These are phyloP conservation scores for Citrus maxima DNA, from an alignment of 345 rosid species.

Conservation along the genomic window DNA sequence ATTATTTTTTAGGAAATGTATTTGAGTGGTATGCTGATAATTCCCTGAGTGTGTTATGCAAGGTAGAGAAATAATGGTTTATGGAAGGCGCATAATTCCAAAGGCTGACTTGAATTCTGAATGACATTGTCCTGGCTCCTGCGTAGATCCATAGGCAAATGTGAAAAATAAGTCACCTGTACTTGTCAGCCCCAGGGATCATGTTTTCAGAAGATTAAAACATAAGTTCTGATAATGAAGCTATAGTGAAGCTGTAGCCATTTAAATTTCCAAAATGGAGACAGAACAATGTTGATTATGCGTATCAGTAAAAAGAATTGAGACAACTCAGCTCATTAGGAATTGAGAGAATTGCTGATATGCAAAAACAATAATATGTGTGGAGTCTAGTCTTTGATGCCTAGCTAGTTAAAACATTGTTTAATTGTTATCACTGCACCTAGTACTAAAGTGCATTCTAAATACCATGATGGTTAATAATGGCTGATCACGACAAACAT, in stretches of 20 bases:
- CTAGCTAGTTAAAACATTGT: neutral
- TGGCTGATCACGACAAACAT: neutral
- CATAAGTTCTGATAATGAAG: neutral
- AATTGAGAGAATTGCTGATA: neutral
- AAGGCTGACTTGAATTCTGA: neutral
- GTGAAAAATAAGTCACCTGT: neutral
- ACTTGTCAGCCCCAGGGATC: neutral
- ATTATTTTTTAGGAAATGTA: neutral
- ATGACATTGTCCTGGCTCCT: neutral
- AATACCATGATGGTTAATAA: neutral
- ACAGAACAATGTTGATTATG: neutral
- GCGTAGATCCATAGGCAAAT: neutral
- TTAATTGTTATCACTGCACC: neutral
- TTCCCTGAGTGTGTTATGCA: neutral
- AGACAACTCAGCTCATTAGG: neutral
- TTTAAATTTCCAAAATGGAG: neutral
- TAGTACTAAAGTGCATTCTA: neutral
- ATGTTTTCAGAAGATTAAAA: neutral
- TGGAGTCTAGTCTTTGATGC: neutral
- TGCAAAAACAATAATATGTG: neutral
- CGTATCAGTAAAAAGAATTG: neutral
- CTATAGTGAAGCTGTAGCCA: too few species aligned
- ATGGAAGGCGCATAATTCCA: neutral
- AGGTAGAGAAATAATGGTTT: neutral
- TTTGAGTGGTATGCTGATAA: neutral